A percentile compares a stretch with the other conserved stretches of the same genome.
Evolutionary conservation across 805 yeast species (phyloP).

Genomic region (Starmerella asiatica): DNA sequence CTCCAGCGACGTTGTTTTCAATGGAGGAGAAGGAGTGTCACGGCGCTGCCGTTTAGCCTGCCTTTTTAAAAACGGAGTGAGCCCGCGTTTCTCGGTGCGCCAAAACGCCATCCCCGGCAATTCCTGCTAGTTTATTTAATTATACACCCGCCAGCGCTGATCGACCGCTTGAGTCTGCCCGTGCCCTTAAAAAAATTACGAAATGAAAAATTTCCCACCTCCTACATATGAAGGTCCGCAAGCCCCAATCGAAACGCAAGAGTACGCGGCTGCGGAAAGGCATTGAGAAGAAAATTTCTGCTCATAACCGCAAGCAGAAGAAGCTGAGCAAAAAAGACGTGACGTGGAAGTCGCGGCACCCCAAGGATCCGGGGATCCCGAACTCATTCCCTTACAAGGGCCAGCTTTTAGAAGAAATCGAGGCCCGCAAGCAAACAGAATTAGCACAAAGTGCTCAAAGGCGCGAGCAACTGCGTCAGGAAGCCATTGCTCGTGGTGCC

Average conservation of each 20-base stretch:
- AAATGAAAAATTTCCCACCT: background rate
- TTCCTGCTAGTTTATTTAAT: background rate
- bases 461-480: conserved; percentile 27
- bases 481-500: conserved; percentile 29
- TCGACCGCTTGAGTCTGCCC: background rate
- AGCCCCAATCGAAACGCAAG: conserved; percentile 45
- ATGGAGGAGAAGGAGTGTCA: too few species aligned
- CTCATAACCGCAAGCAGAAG: conserved; percentile 73
- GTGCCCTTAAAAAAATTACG: background rate
- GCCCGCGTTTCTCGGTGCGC: too few species aligned
- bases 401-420: conserved; percentile 45
- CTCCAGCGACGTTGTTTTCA: conserved; percentile 5
- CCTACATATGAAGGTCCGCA: conserved; percentile 22
- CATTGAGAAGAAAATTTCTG: conserved; percentile 87
- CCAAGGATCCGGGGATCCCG: conserved; percentile 92
- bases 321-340: conserved; percentile 76
- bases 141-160: too few species aligned
- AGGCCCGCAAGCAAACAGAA: conserved; percentile 37
- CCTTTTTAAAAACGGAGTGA: too few species aligned
- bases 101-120: too few species aligned
- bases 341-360: conserved; percentile 78
- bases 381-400: conserved; percentile 90
- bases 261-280: conserved; percentile 94
- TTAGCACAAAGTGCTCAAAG: conserved; percentile 29
- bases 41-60: too few species aligned